phyloP scores from a whole-genome alignment of 2,329 filamentous ascomycete species.

The Mariannaea sp. region DNA sequence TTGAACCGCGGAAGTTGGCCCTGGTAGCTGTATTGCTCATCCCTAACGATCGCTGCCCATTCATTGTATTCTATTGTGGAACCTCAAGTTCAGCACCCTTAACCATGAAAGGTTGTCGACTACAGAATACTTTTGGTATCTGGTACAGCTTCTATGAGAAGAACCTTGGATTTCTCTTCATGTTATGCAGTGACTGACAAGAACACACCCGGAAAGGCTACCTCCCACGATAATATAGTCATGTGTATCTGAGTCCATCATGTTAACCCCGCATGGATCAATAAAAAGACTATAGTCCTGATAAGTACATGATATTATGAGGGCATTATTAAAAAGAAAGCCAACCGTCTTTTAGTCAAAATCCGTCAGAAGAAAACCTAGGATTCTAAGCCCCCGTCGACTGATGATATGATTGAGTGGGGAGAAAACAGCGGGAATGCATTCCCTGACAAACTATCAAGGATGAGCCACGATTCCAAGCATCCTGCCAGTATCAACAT shows the following conservation, averaged over 20 bases:
- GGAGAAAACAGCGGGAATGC: too few relatives aligned
- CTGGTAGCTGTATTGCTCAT: slow-evolving; percentile 52
- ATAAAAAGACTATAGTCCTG: slow-evolving; percentile 19
- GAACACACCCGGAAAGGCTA: slow-evolving; percentile 41
- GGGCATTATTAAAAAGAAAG: not conserved
- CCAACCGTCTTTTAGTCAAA: too few relatives aligned
- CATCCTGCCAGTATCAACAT: too few relatives aligned
- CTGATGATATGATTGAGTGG: too few relatives aligned
- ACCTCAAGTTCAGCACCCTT: slow-evolving; percentile 50
- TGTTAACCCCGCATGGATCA: not conserved
- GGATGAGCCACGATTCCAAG: too few relatives aligned
- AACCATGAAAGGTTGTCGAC: not conserved
- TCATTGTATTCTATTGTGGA: slow-evolving; percentile 50
- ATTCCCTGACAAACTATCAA: too few relatives aligned
- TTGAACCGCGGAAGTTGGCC: slow-evolving; percentile 52
- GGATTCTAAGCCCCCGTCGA: too few relatives aligned
- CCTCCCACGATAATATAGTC: slow-evolving; percentile 42
- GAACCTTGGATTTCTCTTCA: slow-evolving; percentile 34
- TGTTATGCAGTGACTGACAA: slow-evolving; percentile 38
- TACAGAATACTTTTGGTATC: slow-evolving; percentile 29
- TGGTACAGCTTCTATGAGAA: slow-evolving; percentile 47
- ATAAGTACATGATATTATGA: too few relatives aligned
- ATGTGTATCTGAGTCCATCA: slow-evolving; percentile 14
- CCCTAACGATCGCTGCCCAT: slow-evolving; percentile 44
- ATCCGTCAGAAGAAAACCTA: too few relatives aligned